These are phyloP conservation scores for Dryas integrifolia DNA, from an alignment of 331 rosid species.

Conservation along the genomic window DNA sequence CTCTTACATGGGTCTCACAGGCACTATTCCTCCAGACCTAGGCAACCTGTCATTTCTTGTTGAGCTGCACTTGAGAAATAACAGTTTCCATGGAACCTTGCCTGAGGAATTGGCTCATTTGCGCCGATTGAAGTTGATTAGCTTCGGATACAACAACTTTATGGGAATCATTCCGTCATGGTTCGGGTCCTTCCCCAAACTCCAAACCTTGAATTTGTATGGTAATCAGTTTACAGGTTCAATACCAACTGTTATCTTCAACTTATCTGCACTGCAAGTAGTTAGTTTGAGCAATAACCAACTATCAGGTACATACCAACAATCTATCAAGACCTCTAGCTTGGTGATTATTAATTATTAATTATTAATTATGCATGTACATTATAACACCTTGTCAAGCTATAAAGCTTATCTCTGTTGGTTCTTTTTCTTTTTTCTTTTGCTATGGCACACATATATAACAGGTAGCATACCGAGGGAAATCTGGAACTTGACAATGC, in stretches of 20 bases:
- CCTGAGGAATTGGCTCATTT: conserved; percentile 17
- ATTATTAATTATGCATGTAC: neutral
- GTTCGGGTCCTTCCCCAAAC: conserved; percentile 9
- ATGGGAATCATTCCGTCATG: conserved; percentile 24
- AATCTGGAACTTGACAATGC: conserved; percentile 12
- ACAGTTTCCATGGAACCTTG: conserved; percentile 6
- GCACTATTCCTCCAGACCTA: conserved; percentile 14
- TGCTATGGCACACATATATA: neutral
- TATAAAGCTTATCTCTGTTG: neutral
- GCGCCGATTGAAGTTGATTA: conserved; percentile 10
- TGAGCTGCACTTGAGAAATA: neutral
- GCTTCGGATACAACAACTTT: conserved; percentile 10
- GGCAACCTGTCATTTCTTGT: conserved; percentile 22
- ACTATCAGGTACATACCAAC: conserved; percentile 4
- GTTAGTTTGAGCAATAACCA: neutral
- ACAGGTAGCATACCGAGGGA: conserved; percentile 27
- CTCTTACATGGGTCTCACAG: neutral
- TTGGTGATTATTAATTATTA: neutral
- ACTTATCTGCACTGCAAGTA: conserved; percentile 17
- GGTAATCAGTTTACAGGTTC: conserved; percentile 13
- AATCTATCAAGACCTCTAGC: too few relatives aligned
- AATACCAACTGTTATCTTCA: conserved; percentile 3
- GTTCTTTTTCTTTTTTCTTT: neutral
- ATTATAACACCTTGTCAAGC: neutral
- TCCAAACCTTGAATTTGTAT: neutral